phyloP scores from a whole-genome alignment of 1,139 yeast species.

The Protomyces arabidopsidicola region DNA sequence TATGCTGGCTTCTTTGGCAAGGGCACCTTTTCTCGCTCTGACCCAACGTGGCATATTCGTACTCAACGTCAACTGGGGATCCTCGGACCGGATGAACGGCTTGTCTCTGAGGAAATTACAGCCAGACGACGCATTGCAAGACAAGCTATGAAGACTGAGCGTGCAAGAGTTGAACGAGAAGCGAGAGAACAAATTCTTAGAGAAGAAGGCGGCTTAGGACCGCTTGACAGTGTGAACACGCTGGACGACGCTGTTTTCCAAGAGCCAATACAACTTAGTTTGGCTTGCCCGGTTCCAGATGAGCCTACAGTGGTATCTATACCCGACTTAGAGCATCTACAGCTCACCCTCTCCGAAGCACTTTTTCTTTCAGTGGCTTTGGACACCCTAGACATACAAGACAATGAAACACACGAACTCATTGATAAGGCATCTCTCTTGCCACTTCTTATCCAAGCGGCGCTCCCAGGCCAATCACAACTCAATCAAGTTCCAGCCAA shows the following conservation, averaged over 20 bases:
- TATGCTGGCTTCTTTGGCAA: conserved; percentile 88
- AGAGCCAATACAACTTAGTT: conserved; percentile 2
- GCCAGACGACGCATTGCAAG: conserved; percentile 67
- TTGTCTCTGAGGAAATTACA: conserved; percentile 71
- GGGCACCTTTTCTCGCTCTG: conserved; percentile 81
- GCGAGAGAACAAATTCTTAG: conserved; percentile 36
- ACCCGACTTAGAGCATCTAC: conserved; percentile 58
- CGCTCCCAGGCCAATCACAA: not conserved
- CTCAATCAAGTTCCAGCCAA: conserved; percentile 33
- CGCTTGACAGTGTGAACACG: not conserved
- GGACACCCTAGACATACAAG: conserved; percentile 41
- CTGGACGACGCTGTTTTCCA: not conserved
- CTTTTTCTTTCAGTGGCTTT: conserved; percentile 60
- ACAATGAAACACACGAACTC: conserved; percentile 31
- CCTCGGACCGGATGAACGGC: conserved; percentile 41
- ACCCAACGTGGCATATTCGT: conserved; percentile 80
- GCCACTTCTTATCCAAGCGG: not conserved
- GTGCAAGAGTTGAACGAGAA: conserved; percentile 41
- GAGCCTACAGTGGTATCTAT: conserved; percentile 35
- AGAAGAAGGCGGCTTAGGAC: conserved; percentile 31
- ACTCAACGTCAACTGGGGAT: conserved; percentile 51
- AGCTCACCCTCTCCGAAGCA: conserved; percentile 71
- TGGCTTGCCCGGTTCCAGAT: conserved; percentile 25
- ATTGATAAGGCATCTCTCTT: not conserved
- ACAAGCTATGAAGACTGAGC: conserved; percentile 60